Base-by-base conservation (phyloP, 257 asterid genomes). In the Petunia secreta region DNA sequence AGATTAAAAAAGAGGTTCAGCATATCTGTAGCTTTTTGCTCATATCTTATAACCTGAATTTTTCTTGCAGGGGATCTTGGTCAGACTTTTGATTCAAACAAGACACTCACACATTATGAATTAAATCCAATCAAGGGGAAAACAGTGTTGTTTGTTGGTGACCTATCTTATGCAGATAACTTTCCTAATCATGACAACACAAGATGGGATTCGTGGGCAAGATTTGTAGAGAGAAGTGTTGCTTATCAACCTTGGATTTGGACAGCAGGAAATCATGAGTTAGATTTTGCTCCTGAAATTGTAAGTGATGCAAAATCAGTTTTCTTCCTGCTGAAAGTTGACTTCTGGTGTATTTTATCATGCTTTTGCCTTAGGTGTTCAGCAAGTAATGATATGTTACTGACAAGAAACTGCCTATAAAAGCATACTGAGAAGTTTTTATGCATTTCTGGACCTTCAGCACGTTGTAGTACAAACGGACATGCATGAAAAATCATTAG, bases 171-270 rank as follows among this genome's bases (percentile, higher is more conserved):
- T 63, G 81, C 81, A 16, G 81, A 78, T 15, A n/a, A 63, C 52
- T 78, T 62, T 64, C 75, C 75, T 60, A 48, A 78, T 44, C 74
- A 78, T 48, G 75, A 78, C 44, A 78, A 78, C 48, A n/a, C 3
- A 60, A 63, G 75, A 63, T 78, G 81, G 81, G 81, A 78, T 63
- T 40, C 81, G 34, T 78, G 80, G 80, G 80, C 52, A 5, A 38
- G 80, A 37, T 77, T 77, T 77, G 80, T 77, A 34, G 80, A 77
- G 63, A 78, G 81, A 63, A 62, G 75, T 48, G 62, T 63, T 63
- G 81, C 81, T 78, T 78, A 77, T 40, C 80, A 77, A 41, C 80
- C 80, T 9, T 77, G 80, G 80, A 77, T 77, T n/a, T 77, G 80
- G 81, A 63, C 81, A 8, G 39, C 81, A 34, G 81, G 81, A 44